These are phyloP conservation scores for Ambrosiella xylebori DNA, from an alignment of 2,329 filamentous ascomycete genomes.

Conservation along the genomic window DNA sequence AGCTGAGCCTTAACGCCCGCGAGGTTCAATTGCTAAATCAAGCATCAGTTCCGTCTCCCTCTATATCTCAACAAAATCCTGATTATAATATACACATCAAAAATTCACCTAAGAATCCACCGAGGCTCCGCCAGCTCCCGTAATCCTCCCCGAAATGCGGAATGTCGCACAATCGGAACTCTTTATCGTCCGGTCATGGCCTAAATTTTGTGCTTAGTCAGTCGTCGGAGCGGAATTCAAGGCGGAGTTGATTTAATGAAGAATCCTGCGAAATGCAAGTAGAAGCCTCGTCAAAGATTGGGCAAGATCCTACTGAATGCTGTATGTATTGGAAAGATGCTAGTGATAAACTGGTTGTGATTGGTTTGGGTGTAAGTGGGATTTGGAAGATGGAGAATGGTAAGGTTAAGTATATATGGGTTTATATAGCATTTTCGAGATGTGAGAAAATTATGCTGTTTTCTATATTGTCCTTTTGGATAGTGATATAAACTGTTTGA, in stretches of 20 bases:
- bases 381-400: background rate
- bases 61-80: background rate
- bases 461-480: too few relatives aligned
- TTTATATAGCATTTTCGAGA: background rate
- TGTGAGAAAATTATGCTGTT: too few relatives aligned
- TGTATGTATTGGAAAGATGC: too few relatives aligned
- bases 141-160: background rate
- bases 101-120: background rate
- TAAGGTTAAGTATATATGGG: background rate
- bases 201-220: background rate
- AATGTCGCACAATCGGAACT: background rate
- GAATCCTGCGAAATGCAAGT: background rate
- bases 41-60: background rate
- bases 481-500: too few relatives aligned
- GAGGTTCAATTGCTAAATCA: background rate
- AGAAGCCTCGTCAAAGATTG: background rate
- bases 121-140: background rate
- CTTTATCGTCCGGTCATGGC: background rate
- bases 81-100: background rate
- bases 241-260: background rate
- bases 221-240: background rate
- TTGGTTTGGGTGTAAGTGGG: too few relatives aligned
- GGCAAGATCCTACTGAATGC: background rate
- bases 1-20: background rate
- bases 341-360: too few relatives aligned